Base-by-base conservation (phyloP, 2,329 filamentous ascomycete species). In the Didymella pinodella region DNA sequence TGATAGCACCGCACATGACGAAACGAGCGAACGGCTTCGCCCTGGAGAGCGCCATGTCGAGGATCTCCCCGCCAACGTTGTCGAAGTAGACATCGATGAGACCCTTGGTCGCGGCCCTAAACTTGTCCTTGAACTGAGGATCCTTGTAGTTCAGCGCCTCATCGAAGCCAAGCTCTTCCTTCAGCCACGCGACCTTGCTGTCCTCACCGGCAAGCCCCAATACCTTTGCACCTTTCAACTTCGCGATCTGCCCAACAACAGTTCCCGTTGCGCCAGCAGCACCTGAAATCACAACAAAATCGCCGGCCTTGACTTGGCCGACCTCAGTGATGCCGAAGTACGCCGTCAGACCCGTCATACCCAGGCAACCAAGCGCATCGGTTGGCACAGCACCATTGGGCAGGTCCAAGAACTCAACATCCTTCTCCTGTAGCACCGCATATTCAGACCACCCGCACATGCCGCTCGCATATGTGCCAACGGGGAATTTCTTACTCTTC, bases 261-360 rank as follows among this genome's bases (percentile, higher is more conserved):
- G 85, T 89, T 1, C 91, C 91, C 0, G 91, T 93, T 0, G 90
- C 91, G 2, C 91, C 91, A 0, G 91, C 91, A 1, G 91, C 91
- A 7, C 90, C 90, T 8, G 87, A 90, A 0, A 94, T 88, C 7
- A 93, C 89, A 1, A 94, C 90, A 4, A 89, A 87, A 64, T 93
- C 89, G 4, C 90, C 90, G 0, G 84, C 75, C 74, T 88, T 86
- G 40, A 89, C 85, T 54, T 89, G 79, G 2, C 86, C 90, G 45
- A 93, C 85, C 54, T 90, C 84, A 29, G 85, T 75, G 72, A 93
- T 85, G 20, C 91, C 90, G 63, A 91, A 90, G 78, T 91, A 93
- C 2, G 90, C 90, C 0, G 91, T 93, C 62, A 93, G 67, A 2
- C 89, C 89, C 0, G 90, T 91, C 75, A 87, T 79, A 12, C 90